phyloP scores from a whole-genome alignment of 2,329 filamentous ascomycete species.

The Fusarium tjaetaba region DNA sequence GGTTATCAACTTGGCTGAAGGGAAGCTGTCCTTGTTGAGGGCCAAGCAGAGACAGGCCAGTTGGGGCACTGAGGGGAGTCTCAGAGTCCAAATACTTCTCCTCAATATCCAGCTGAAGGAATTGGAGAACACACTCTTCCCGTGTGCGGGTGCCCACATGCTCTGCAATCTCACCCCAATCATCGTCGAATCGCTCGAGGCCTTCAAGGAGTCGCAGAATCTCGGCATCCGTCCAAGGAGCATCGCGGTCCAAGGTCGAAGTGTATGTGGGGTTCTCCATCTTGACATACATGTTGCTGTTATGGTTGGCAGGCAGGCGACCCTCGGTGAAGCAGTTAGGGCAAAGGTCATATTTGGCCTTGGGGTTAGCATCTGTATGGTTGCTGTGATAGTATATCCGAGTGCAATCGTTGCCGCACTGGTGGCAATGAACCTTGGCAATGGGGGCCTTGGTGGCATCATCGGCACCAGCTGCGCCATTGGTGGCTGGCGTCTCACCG shows the following conservation, averaged over 20 bases:
- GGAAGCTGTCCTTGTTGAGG: conserved; percentile 83
- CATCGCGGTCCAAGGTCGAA: conserved; percentile 80
- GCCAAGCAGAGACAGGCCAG: conserved; percentile 73
- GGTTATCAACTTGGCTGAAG: conserved; percentile 93
- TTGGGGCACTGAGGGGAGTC: conserved; percentile 59
- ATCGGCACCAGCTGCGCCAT: conserved; percentile 69
- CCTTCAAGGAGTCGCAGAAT: conserved; percentile 89
- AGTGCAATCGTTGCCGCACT: conserved; percentile 90
- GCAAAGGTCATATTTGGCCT: conserved; percentile 87
- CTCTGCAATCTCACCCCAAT: conserved; percentile 93
- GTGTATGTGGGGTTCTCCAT: conserved; percentile 89
- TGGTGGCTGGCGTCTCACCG: conserved; percentile 74
- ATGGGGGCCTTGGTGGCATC: conserved; percentile 73
- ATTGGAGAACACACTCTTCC: conserved; percentile 97
- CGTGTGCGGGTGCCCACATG: conserved; percentile 91
- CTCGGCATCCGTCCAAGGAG: conserved; percentile 91
- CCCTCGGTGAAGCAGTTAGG: conserved; percentile 89
- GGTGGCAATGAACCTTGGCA: conserved; percentile 82
- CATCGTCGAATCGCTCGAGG: conserved; percentile 91
- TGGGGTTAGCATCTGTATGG: conserved; percentile 66
- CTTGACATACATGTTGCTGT: conserved; percentile 83
- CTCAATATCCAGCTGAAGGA: conserved; percentile 95
- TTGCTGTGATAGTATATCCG: conserved; percentile 69
- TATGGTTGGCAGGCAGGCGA: conserved; percentile 82
- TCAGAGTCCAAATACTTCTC: conserved; percentile 94